Percentiles rank a stretch among this genome's conserved stretches.
These are phyloP conservation scores for Helichrysum umbraculigerum DNA, from an alignment of 129 eudicot genomes.

Conservation along the genomic window DNA sequence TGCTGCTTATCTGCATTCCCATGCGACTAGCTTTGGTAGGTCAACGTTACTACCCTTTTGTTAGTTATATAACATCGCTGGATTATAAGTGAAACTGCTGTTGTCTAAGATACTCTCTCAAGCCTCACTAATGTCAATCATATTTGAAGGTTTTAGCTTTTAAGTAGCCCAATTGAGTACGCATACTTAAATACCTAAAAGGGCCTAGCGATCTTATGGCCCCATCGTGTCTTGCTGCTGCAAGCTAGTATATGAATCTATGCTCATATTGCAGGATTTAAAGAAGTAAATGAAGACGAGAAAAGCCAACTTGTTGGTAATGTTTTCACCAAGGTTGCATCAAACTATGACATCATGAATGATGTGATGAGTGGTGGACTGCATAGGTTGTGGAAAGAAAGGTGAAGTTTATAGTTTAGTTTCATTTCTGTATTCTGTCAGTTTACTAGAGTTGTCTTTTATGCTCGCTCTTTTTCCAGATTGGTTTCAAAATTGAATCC, in stretches of 20 bases:
- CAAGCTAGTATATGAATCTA: neutral
- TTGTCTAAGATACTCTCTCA: neutral
- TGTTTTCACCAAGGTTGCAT: constrained; percentile 92
- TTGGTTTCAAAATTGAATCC: constrained; percentile 84
- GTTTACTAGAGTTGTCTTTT: neutral
- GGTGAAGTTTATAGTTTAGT: constrained; percentile 37
- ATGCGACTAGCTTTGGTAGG: constrained; percentile 92
- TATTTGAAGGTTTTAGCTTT: neutral
- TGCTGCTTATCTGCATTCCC: constrained; percentile 67
- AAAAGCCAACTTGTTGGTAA: constrained; percentile 90
- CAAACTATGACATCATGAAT: constrained; percentile 93
- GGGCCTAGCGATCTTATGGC: neutral
- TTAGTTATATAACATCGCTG: neutral
- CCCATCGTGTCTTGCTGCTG: neutral
- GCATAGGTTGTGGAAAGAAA: constrained; percentile 96
- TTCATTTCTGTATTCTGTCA: neutral
- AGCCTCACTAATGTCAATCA: neutral
- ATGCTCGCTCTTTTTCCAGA: constrained; percentile 37
- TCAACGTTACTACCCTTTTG: neutral
- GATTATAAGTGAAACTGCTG: neutral
- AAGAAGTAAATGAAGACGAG: constrained; percentile 89
- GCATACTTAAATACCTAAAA: neutral
- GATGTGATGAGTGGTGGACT: constrained; percentile 97
- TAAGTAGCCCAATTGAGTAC: neutral
- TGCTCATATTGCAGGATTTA: constrained; percentile 52